Evolutionary conservation across 2,329 filamentous ascomycete species (phyloP).

Genomic region (Pyricularia sp.): DNA sequence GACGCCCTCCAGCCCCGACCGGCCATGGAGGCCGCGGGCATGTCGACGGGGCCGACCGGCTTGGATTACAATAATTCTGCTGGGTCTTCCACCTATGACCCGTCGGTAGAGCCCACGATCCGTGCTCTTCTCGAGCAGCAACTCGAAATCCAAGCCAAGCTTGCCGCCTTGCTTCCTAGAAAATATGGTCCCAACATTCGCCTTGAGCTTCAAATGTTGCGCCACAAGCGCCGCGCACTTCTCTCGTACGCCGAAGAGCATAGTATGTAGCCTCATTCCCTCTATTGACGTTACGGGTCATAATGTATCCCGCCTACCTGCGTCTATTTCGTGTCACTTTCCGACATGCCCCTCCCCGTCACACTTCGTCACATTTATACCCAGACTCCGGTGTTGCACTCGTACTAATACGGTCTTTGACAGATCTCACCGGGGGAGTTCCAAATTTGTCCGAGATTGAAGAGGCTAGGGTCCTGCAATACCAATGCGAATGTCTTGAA

Average conservation of each 20-base stretch:
- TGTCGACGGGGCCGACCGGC: not conserved
- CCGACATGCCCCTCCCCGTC: not conserved
- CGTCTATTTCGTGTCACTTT: conserved; percentile 7
- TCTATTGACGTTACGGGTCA: not conserved
- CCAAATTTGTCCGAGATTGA: conserved; percentile 40
- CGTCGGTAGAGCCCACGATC: conserved; percentile 29
- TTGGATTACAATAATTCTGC: conserved; percentile 10
- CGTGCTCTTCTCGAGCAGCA: conserved; percentile 36
- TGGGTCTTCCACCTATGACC: conserved; percentile 19
- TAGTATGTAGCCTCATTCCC: conserved; percentile 25
- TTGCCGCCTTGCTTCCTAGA: conserved; percentile 32
- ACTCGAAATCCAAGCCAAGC: conserved; percentile 37
- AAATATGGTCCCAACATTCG: conserved; percentile 34
- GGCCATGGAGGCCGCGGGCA: conserved; percentile 2
- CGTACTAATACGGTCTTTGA: not conserved
- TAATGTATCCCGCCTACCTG: not conserved
- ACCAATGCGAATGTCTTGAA: conserved; percentile 46
- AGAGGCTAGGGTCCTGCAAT: conserved; percentile 43
- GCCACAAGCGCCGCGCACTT: conserved; percentile 38
- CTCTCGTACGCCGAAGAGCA: conserved; percentile 34
- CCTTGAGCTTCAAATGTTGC: conserved; percentile 40
- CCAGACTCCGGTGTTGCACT: not conserved
- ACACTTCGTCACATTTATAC: not conserved
- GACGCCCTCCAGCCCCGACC: not conserved
- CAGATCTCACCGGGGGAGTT: conserved; percentile 26